Percentiles rank a stretch among this genome's conserved stretches.
These are phyloP conservation scores for Gynostemma pentaphyllum DNA, from an alignment of 306 rosid species.

Conservation along the genomic window DNA sequence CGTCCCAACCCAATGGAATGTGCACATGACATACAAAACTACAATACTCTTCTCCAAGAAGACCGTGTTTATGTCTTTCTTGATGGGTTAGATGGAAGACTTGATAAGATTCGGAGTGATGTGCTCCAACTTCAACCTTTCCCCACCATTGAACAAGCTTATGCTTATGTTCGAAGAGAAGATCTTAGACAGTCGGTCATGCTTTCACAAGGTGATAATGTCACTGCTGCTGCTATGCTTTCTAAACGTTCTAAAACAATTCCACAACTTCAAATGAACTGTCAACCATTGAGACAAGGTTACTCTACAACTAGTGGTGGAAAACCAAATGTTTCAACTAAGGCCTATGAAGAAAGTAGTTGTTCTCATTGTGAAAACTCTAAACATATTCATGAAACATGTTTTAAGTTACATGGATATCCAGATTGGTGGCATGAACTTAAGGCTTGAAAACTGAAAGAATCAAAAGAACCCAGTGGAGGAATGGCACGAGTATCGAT, in stretches of 20 bases:
- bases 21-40: background rate
- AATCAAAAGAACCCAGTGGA: background rate
- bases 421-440: background rate
- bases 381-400: background rate
- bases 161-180: background rate
- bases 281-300: background rate
- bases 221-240: background rate
- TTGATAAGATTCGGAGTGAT: too few relatives aligned
- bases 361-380: background rate
- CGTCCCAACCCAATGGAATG: background rate
- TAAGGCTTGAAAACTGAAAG: too few relatives aligned
- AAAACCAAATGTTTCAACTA: background rate
- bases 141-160: slow-evolving; percentile 5
- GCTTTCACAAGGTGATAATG: background rate
- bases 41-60: background rate
- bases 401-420: too few relatives aligned
- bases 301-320: background rate
- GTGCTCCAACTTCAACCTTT: background rate
- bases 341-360: background rate
- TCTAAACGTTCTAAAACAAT: background rate
- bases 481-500: background rate
- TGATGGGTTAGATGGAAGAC: background rate
- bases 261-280: background rate
- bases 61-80: slow-evolving; percentile 4
- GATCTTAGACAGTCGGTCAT: background rate